phyloP scores from a whole-genome alignment of 2,329 filamentous ascomycete genomes.

The Epichloe brachyelytri region DNA sequence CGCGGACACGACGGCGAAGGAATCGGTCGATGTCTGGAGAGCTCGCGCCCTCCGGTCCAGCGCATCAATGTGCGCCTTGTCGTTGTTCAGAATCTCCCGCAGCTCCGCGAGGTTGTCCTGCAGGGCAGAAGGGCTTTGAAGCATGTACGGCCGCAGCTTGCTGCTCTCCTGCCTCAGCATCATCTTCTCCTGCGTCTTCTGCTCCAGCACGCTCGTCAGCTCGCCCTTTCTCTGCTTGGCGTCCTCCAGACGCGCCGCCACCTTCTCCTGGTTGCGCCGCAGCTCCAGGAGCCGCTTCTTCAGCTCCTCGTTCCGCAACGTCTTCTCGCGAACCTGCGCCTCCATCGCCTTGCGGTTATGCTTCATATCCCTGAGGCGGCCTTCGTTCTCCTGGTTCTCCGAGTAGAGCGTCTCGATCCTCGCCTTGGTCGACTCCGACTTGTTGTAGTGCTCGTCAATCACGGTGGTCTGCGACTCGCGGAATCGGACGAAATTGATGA shows the following conservation, averaged over 20 bases:
- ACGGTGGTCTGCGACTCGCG: slow-evolving; percentile 80
- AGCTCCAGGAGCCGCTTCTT: slow-evolving; percentile 73
- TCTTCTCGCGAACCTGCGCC: slow-evolving; percentile 69
- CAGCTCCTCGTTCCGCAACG: slow-evolving; percentile 72
- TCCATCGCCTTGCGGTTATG: slow-evolving; percentile 71
- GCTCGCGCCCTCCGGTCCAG: slow-evolving; percentile 81
- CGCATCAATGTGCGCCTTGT: slow-evolving; percentile 75
- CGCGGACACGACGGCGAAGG: slow-evolving; percentile 68
- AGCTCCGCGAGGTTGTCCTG: slow-evolving; percentile 74
- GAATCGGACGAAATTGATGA: slow-evolving; percentile 98
- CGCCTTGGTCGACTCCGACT: slow-evolving; percentile 71
- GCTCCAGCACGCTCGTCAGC: slow-evolving; percentile 58
- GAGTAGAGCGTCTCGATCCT: slow-evolving; percentile 76
- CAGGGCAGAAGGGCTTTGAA: slow-evolving; percentile 73
- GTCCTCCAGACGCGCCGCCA: slow-evolving; percentile 70
- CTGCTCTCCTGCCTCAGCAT: slow-evolving; percentile 70
- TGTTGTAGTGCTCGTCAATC: slow-evolving; percentile 91
- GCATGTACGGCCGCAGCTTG: slow-evolving; percentile 82
- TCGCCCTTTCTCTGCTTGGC: slow-evolving; percentile 69
- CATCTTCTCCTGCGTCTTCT: slow-evolving; percentile 57
- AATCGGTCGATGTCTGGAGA: slow-evolving; percentile 82
- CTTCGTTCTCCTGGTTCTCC: slow-evolving; percentile 80
- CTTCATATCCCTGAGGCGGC: slow-evolving; percentile 66
- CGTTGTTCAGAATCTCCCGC: slow-evolving; percentile 60
- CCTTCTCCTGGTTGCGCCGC: slow-evolving; percentile 67